These are phyloP conservation scores for Aquilaria malaccensis DNA, from an alignment of 345 rosid species.

Conservation along the genomic window DNA sequence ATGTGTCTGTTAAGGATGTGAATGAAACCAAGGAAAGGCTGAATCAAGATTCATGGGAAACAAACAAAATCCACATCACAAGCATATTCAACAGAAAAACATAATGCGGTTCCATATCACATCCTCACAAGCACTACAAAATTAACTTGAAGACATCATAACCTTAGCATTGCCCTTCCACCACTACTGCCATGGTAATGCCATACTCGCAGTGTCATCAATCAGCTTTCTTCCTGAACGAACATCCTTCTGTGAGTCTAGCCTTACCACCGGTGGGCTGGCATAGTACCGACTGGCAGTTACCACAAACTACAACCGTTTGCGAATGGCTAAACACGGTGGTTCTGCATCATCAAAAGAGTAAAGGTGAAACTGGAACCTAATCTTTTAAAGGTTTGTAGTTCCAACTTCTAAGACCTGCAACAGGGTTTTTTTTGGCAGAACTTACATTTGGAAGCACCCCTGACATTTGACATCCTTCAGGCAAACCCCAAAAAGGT, in stretches of 20 bases:
- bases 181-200: no score
- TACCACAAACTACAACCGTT: conserved; percentile 49
- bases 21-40: no score
- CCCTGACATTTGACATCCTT: conserved; percentile 59
- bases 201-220: background rate
- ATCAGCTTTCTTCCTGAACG: conserved; percentile 45
- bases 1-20: no score
- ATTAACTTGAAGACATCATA: no score
- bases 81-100: no score
- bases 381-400: background rate
- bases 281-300: conserved; percentile 52
- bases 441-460: conserved; percentile 48
- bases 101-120: no score
- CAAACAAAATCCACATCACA: no score
- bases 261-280: conserved; percentile 58
- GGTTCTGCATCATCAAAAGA: conserved; percentile 26
- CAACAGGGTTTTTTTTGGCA: no score
- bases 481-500: background rate
- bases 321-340: conserved; percentile 62
- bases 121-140: no score
- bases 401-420: no score
- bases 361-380: background rate
- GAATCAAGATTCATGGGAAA: no score
- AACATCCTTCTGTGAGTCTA: conserved; percentile 41
- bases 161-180: no score